Evolutionary conservation across 1,284 basidiomycete species (phyloP), one percentile per base, ranked within the genome.

Genomic region (Cutaneotrichosporon mucoides): DNA sequence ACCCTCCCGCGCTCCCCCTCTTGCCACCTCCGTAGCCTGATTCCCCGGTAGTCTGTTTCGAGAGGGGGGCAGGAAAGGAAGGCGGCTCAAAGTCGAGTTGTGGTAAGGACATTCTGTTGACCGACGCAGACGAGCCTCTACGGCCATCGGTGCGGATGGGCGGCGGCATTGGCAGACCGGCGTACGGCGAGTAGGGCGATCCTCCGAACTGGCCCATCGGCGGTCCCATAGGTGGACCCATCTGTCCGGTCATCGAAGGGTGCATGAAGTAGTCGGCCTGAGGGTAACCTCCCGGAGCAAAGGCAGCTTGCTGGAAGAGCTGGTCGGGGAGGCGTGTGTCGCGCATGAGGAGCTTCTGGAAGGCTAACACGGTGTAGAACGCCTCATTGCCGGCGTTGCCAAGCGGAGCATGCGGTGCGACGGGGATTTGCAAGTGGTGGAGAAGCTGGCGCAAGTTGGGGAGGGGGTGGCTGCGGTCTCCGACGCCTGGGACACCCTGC

Each of bases 321-420:
- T 68, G 47, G 48, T 73, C 70, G 10, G 75, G 75, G 3, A 76
- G 50, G 12, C 73, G 56, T 2, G 73, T 75, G 50, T 75, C 72
- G 40, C 68, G 70, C 73, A 76, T 77, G 64, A 79, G 64, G 11
- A 79, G 69, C 60, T 76, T 75, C 52, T 79, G 77, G 61, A 79
- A 79, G 2, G 75, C 72, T 11, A 79, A 65, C 10, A 79, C 63
- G 0, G 77, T 75, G 66, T 79, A 78, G 62, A 78, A 79, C 4
- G 78, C 76, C 11, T 77, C 75, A 62, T 79, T 79, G 1, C 78
- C 78, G 10, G 77, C 73, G 62, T 79, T 79, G 34, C 75, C 73
- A 33, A 79, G 64, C 3, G 78, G 78, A 0, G 70, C 71, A 40
- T 73, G 73, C 12, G 63, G 69, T 0, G 74, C 68, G 11, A 76